Percentiles rank a stretch among this genome's conserved stretches.
Conservation (phyloP, 768 basidiomycete species). For the Tulasnella sp. region DNA sequence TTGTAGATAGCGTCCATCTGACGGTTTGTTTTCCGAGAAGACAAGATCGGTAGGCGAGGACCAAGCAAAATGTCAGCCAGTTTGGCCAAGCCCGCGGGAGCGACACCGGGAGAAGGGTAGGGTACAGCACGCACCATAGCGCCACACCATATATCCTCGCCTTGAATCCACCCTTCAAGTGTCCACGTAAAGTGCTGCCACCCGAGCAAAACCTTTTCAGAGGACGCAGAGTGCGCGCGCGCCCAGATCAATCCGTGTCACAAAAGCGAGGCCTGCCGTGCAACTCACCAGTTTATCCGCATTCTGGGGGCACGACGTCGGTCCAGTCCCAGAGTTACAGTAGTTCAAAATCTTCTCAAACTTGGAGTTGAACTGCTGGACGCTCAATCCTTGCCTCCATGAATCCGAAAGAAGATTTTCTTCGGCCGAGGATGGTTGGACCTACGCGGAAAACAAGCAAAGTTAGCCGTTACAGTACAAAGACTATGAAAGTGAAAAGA, state of each 20-base stretch:
- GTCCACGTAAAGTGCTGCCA: background rate
- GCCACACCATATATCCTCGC: constrained; percentile 16
- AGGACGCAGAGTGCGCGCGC: background rate
- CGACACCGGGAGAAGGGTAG: background rate
- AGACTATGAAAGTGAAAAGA: too few relatives aligned
- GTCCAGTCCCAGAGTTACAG: background rate
- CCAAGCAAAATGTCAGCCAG: background rate
- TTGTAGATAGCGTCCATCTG: background rate
- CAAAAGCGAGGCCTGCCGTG: background rate
- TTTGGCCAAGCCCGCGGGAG: background rate
- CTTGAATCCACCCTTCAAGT: background rate
- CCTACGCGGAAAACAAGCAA: background rate
- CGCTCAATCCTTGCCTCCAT: background rate
- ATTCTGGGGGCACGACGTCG: background rate
- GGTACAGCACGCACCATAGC: background rate
- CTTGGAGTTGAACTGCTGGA: background rate
- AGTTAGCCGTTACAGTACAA: too few relatives aligned
- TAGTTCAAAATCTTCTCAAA: background rate
- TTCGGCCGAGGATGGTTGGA: background rate
- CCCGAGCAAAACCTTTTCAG: background rate
- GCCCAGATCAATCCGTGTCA: background rate
- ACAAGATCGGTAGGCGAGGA: background rate
- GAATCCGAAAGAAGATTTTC: background rate
- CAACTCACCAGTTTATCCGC: background rate
- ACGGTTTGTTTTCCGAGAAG: background rate